Base-by-base conservation (phyloP, 2,329 filamentous ascomycete genomes). In the Calycina marina region DNA sequence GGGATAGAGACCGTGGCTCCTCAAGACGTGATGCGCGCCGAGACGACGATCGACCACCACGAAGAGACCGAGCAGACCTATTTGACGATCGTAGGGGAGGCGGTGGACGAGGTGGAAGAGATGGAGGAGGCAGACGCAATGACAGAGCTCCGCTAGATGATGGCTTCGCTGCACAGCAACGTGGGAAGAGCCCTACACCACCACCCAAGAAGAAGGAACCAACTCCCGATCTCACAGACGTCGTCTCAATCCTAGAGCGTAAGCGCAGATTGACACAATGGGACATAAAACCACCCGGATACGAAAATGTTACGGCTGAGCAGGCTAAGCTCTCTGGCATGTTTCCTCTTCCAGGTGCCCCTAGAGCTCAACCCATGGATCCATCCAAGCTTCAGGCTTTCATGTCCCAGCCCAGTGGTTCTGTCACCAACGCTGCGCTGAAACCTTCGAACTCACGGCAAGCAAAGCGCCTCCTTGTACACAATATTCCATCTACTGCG, bases 241-340 rank as follows among this genome's bases (percentile, higher is more conserved):
- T 92, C 38, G 65, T 79, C n/a, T 72, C 84, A 4, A 67, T 99
- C 37, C 63, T 85, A 41, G 77, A 88, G 51, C 77, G 88, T 48
- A 90, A 86, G 65, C 78, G 92, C 46, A 79, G 90, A 38, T 63
- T 98, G 65, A 96, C 86, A 20, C 92, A 98, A 58, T 99, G 90
- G 90, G 92, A 99, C 56, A 94, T 98, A 57, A 98, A 98, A 61
- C 90, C 90, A 4, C 83, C 85, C 11, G 88, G 90, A 27, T 99
- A 99, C 52, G 92, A 98, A 53, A 93, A 90, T 56, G 88, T 99
- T 43, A 94, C 90, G 2, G 85, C 90, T 14, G 92, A 98, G 58
- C 92, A 98, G 57, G 92, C 90, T 31, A 99, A 99, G 64, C 69
- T 98, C 27, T 98, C 92, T 44, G 79, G 88, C 62, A 94, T 98